These are phyloP conservation scores for Dictyostelium brefeldianum DNA, from an alignment of 78 protist species.

Conservation along the genomic window DNA sequence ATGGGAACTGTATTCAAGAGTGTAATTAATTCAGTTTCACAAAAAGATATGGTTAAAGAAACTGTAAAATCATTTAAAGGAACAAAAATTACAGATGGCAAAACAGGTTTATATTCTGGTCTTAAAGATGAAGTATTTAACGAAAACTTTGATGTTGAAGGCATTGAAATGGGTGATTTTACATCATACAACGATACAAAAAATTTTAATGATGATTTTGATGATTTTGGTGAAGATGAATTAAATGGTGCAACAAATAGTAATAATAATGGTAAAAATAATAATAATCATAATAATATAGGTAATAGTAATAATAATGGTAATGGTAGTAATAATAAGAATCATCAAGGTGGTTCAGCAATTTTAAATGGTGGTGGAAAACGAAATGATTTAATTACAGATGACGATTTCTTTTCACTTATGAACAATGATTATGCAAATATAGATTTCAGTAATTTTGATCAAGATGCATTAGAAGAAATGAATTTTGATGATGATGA, in stretches of 20 bases:
- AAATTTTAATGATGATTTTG: conserved; percentile 1
- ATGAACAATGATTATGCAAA: conserved; percentile 77
- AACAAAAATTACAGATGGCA: conserved; percentile 49
- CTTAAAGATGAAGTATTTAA: conserved; percentile 30
- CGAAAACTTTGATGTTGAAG: conserved; percentile 48
- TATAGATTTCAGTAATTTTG: conserved; percentile 55
- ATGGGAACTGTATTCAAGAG: conserved; percentile 48
- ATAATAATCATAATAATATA: background rate
- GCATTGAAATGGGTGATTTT: conserved; percentile 74
- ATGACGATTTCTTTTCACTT: conserved; percentile 69
- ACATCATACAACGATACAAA: conserved; percentile 28
- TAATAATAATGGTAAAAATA: too few species aligned
- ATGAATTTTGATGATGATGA: conserved; percentile 72
- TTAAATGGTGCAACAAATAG: background rate
- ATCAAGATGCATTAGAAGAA: conserved; percentile 49
- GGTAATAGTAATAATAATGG: background rate
- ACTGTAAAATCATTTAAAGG: conserved; percentile 9
- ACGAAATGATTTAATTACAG: conserved; percentile 30
- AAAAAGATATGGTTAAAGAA: conserved; percentile 25
- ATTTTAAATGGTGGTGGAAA: conserved; percentile 3
- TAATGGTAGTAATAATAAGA: background rate
- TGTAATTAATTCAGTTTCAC: conserved; percentile 14
- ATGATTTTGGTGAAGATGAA: background rate
- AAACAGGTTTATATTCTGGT: conserved; percentile 18
- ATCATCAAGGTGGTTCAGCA: background rate